Evolutionary conservation across 2,329 filamentous ascomycete species (phyloP), one percentile per base, ranked within the genome.

Genomic region (Nannizziopsis arthrosporioides): DNA sequence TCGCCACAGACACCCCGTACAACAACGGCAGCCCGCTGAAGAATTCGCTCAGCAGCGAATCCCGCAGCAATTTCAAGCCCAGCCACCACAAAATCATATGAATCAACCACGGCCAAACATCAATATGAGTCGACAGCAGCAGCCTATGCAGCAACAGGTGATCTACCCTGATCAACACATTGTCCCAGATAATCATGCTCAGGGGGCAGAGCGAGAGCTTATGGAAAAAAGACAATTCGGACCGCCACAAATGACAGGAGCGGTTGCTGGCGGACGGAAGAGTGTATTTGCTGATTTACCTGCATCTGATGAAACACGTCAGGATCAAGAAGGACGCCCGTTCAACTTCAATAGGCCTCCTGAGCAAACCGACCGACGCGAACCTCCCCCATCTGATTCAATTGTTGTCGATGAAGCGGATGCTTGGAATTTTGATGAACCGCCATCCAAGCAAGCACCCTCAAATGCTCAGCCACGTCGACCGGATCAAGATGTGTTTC

Each of bases 351-450:
- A 48, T 38, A 35, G 37, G 10, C 11, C 46, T 56, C 76, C 77
- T 14, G 22, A 45, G n/a, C 37, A 46, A 17, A 18, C 19, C 12
- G 45, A 42, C 9, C 38, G 38, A 6, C 36, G 14, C 6, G 14
- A 27, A 27, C 22, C 27, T 5, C 44, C 35, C 8, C n/a, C 36
- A 2, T 22, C 45, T 8, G 44, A 50, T 27, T 42, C 50, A 14
- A 51, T 52, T 14, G 15, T 49, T 40, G 59, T 64, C 6, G 68
- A 73, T 3, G 80, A 84, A 50, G 61, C 75, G 0, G 89, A 94
- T 59, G 85, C 78, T 7, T 98, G 92, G 92, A 89, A 93, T 59
- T 98, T 98, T 56, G 86, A 90, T 47, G 88, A 95, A n/a, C 58
- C 69, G 45, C 68, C 77, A 0, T 82, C 85, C 36, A 68, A 76